Percentiles rank a stretch among this genome's conserved stretches.
Conservation (phyloP, 176 grass and related monocot genomes). For the Thalia dealbata region DNA sequence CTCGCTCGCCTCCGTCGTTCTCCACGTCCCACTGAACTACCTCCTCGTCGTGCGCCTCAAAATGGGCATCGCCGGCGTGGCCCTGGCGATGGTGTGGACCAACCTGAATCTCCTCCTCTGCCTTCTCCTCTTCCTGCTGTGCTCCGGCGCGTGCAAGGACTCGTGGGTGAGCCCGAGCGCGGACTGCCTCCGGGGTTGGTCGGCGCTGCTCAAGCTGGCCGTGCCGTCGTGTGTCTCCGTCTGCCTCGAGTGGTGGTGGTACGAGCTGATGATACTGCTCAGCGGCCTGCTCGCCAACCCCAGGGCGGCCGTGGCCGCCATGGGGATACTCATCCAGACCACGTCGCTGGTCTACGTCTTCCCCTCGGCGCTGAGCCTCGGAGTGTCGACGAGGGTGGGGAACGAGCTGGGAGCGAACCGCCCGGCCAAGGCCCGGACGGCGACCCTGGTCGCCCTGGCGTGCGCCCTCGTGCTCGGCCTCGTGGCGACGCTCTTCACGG, state of each 20-base stretch:
- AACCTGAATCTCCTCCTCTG: slow-evolving; percentile 82
- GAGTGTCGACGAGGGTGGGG: slow-evolving; percentile 70
- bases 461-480: slow-evolving; percentile 40
- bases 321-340: slow-evolving; percentile 96
- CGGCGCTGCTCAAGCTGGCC: slow-evolving; percentile 55
- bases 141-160: slow-evolving; percentile 52
- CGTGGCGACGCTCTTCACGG: slow-evolving; percentile 51
- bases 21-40: slow-evolving; percentile 92
- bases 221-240: slow-evolving; percentile 72
- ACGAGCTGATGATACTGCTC: slow-evolving; percentile 96
- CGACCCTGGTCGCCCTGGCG: slow-evolving; percentile 37
- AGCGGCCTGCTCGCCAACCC: slow-evolving; percentile 75
- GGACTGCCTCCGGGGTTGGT: slow-evolving; percentile 69
- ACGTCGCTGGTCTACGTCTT: slow-evolving; percentile 92
- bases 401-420: slow-evolving; percentile 64
- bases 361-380: slow-evolving; percentile 71
- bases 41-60: slow-evolving; percentile 53
- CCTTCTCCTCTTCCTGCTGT: slow-evolving; percentile 61
- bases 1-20: slow-evolving; percentile 69
- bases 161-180: slow-evolving; percentile 55
- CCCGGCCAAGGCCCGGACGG: slow-evolving; percentile 41
- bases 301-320: slow-evolving; percentile 73
- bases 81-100: slow-evolving; percentile 71
- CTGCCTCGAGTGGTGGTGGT: slow-evolving; percentile 99
- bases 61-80: slow-evolving; percentile 83